These are phyloP conservation scores for Akanthomyces lecanii DNA, from an alignment of 2,329 filamentous ascomycete species.

Conservation along the genomic window DNA sequence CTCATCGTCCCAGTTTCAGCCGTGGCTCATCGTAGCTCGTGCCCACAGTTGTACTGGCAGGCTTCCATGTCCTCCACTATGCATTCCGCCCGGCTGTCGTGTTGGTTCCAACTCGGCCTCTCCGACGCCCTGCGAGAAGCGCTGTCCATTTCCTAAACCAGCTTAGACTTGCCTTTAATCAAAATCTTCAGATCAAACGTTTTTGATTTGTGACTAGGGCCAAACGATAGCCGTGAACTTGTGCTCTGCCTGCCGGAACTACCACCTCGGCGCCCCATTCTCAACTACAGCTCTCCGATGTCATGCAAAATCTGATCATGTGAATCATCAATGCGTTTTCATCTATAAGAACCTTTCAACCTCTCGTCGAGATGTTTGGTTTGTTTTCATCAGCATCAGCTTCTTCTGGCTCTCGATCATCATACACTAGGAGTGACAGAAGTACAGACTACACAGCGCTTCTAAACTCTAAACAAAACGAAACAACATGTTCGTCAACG, in stretches of 20 bases:
- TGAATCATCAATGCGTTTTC: background rate
- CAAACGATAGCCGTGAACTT: background rate
- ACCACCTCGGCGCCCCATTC: background rate
- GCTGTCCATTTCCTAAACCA: background rate
- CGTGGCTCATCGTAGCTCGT: no score
- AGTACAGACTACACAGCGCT: background rate
- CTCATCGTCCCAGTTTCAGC: no score
- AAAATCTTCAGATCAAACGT: no score
- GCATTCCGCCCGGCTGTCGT: no score
- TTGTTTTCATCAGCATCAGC: background rate
- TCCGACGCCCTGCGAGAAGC: background rate
- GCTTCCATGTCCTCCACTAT: no score
- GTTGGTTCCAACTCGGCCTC: no score
- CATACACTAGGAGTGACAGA: background rate
- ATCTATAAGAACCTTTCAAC: background rate
- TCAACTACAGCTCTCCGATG: background rate
- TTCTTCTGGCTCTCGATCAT: background rate
- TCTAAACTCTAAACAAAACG: background rate
- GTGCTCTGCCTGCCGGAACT: no score
- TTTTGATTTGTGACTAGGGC: background rate
- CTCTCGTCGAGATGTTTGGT: background rate
- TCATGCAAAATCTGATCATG: background rate
- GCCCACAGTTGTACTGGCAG: no score
- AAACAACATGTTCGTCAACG: background rate
- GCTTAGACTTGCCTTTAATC: background rate